Conservation (phyloP, 2,329 filamentous ascomycete species). For the Mycosphaerella arachidis region DNA sequence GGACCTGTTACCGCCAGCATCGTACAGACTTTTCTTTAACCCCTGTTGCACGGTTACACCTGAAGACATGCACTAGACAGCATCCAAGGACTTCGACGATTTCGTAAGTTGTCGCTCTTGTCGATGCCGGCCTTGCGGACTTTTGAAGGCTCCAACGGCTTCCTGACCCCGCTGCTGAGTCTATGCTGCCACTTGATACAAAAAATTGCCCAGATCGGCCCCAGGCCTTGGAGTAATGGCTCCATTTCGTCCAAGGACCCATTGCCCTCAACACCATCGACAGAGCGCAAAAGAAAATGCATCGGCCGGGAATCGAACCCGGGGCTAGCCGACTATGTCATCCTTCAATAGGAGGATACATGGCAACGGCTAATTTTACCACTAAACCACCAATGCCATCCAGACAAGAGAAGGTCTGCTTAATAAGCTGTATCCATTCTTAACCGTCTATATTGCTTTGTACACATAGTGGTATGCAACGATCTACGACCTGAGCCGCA, state of each 20-base stretch:
- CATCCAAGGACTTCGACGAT: background rate
- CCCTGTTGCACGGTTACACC: background rate
- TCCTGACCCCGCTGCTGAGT: background rate
- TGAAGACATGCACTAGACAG: background rate
- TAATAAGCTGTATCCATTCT: too few species aligned
- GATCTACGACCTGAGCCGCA: too few species aligned
- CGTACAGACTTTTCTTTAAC: too few species aligned
- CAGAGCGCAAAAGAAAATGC: background rate
- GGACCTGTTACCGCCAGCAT: background rate
- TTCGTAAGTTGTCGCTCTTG: too few species aligned
- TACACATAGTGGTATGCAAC: too few species aligned
- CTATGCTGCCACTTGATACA: background rate
- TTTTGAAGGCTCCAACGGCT: too few species aligned
- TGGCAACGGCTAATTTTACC: slow-evolving; percentile 10
- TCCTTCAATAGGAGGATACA: background rate
- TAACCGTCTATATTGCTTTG: too few species aligned
- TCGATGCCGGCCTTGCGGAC: too few species aligned
- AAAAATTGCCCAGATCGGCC: background rate
- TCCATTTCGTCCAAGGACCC: background rate
- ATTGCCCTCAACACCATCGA: background rate
- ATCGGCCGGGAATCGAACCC: slow-evolving; percentile 11
- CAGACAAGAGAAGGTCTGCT: too few species aligned
- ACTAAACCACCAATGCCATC: slow-evolving; percentile 11
- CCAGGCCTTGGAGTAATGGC: background rate
- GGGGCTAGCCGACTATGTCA: background rate